Percentiles rank a stretch among this genome's conserved stretches.
Evolutionary conservation across 306 rosid species (phyloP).

Genomic region (Begonia masoniana): DNA sequence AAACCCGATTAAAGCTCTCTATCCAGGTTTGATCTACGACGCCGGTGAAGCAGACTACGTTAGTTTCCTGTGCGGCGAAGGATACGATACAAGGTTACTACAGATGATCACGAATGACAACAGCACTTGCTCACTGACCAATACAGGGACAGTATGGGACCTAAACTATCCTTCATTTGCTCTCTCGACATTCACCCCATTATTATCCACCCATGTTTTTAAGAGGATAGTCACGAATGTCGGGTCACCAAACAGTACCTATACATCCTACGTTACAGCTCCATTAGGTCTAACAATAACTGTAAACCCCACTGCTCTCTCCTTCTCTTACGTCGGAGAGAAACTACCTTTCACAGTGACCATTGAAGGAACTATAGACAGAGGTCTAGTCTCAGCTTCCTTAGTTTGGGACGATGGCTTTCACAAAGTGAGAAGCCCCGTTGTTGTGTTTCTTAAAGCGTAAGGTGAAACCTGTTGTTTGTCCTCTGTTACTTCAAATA

Average conservation of each 20-base stretch:
- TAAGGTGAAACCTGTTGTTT: background rate
- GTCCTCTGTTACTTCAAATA: background rate
- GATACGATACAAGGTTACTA: conserved; percentile 8
- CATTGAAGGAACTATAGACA: conserved; percentile 12
- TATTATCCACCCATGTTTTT: conserved; percentile 6
- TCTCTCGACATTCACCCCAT: background rate
- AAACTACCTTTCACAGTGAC: conserved; percentile 12
- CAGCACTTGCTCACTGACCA: conserved; percentile 5
- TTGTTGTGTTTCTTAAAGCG: conserved; percentile 16
- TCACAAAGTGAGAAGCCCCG: conserved; percentile 37
- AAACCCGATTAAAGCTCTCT: conserved; percentile 15
- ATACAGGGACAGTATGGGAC: conserved; percentile 4
- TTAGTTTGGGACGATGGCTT: conserved; percentile 37
- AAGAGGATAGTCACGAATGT: conserved; percentile 25
- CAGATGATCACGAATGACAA: conserved; percentile 11
- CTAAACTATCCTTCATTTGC: conserved; percentile 40
- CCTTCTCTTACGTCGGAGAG: conserved; percentile 23
- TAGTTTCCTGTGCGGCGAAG: conserved; percentile 23
- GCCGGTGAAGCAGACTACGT: conserved; percentile 16
- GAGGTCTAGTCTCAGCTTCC: conserved; percentile 17
- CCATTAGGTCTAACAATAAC: conserved; percentile 18
- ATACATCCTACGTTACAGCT: conserved; percentile 19
- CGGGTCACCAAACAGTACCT: conserved; percentile 18
- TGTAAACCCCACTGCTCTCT: conserved; percentile 24
- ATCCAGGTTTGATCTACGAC: conserved; percentile 30